Percentiles rank a stretch among this genome's conserved stretches.
phyloP scores from a whole-genome alignment of 75 land plant species.

The Isoetes taiwanensis region DNA sequence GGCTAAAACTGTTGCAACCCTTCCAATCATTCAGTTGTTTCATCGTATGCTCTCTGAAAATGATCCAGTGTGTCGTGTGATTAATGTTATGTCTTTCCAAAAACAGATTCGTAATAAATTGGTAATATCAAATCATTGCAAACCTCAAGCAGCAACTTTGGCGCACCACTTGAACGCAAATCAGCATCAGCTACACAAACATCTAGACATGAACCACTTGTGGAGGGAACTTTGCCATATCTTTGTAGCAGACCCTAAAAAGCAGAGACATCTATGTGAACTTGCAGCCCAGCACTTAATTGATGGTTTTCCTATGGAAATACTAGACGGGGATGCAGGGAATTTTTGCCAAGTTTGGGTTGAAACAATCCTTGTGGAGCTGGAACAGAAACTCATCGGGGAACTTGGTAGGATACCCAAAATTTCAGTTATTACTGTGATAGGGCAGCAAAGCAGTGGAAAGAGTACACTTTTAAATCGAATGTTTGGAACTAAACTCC shows the following conservation, averaged over 20 bases:
- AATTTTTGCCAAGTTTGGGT: constrained; percentile 10
- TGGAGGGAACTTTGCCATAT: constrained; percentile 16
- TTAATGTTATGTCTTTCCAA: too few species aligned
- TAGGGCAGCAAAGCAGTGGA: constrained; percentile 21
- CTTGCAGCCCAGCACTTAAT: constrained; percentile 11
- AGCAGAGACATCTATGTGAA: not conserved
- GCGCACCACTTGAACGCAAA: too few species aligned
- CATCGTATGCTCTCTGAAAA: too few species aligned
- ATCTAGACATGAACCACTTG: constrained; percentile 5
- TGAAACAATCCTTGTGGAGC: constrained; percentile 9
- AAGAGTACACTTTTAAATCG: constrained; percentile 10
- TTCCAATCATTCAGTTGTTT: too few species aligned
- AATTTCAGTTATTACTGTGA: constrained; percentile 10
- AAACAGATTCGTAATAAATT: too few species aligned
- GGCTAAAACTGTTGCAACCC: too few species aligned
- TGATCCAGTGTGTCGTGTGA: too few species aligned
- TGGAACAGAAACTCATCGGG: not conserved
- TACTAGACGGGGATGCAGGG: constrained; percentile 13
- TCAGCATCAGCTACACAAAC: too few species aligned
- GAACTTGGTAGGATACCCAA: not conserved
- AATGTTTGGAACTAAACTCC: constrained; percentile 12
- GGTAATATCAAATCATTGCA: too few species aligned
- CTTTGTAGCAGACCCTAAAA: constrained; percentile 8
- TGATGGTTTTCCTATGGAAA: constrained; percentile 14
- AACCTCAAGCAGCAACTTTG: too few species aligned